phyloP scores from a whole-genome alignment of 768 basidiomycete species.

The Boletus barrowsii region DNA sequence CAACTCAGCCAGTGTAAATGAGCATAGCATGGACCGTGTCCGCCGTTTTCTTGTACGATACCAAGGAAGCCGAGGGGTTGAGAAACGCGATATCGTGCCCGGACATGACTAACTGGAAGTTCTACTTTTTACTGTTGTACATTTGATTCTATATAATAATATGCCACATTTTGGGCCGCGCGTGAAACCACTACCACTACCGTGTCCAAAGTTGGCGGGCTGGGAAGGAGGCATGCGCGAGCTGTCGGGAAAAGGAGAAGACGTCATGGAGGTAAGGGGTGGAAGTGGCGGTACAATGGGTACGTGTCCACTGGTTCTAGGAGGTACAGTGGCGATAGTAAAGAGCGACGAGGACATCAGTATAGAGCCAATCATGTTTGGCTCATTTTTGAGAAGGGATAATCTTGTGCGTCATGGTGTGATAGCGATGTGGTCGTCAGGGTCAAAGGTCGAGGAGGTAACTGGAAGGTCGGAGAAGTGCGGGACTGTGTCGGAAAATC shows the following conservation, averaged over 20 bases:
- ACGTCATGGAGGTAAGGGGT: background rate
- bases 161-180: too few relatives aligned
- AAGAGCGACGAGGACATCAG: background rate
- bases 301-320: background rate
- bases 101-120: too few relatives aligned
- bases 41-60: too few relatives aligned
- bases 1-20: background rate
- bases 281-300: background rate
- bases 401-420: constrained; percentile 1
- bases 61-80: too few relatives aligned
- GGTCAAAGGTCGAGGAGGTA: background rate
- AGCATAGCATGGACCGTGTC: background rate
- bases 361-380: background rate
- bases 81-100: too few relatives aligned
- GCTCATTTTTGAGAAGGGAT: background rate
- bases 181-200: too few relatives aligned
- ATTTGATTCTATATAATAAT: too few relatives aligned
- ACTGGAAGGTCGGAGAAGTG: background rate
- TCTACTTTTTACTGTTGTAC: too few relatives aligned
- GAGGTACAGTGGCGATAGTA: background rate
- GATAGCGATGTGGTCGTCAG: background rate
- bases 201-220: constrained; percentile 8
- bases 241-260: background rate
- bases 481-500: background rate
- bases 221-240: constrained; percentile 8